Base-by-base conservation (phyloP, 176 grass and related monocot genomes). In the Rhipidocladum racemiflorum region DNA sequence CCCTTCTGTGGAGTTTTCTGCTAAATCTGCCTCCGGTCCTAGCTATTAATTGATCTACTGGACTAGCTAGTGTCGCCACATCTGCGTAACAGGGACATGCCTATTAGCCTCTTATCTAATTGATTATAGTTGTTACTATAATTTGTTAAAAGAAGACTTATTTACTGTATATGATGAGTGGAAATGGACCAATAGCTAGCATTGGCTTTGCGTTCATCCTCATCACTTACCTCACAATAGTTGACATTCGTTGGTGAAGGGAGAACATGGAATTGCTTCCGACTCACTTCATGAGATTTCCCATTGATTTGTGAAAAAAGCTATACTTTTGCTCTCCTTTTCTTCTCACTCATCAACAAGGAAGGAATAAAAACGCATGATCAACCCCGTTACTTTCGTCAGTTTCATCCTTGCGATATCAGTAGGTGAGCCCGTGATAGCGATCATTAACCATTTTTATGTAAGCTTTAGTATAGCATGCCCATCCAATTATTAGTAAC, bases 211-310 rank as follows among this genome's bases (percentile, higher is more conserved):
- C 49, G 48, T 68, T 77, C 60, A 85, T 81, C 59, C 77, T 81
- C 83, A 82, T 78, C 65, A 50, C 57, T 82, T 89, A 78, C 78
- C 36, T 86, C 78, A 59, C 56, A 20, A 59, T 34, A 65, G 83
- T 82, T 89, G 88, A 85, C 88, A 86, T 86, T 82, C 72, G 56
- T 77, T 78, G 72, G 73, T 57, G 61, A 54, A 59, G 74, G 9
- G 36, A 85, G 72, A 86, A 82, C 65, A 89, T 78, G 65, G 78
- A 82, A 78, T 90, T 90, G 83, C 88, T 78, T 90, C 83, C 60
- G 32, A 78, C 65, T 90, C 88, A 86, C 83, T 82, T 73, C 83
- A 61, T 51, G 48, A 60, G 51, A 78, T 86, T 86, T 88, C 42
- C 72, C 73, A 20, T 86, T 86, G 65, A 82, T 78, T 20, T 66